A percentile compares a stretch with the other conserved stretches of the same genome.
These are phyloP conservation scores for Kodamaea kakaduensis DNA, from an alignment of 805 yeast species.

Conservation along the genomic window DNA sequence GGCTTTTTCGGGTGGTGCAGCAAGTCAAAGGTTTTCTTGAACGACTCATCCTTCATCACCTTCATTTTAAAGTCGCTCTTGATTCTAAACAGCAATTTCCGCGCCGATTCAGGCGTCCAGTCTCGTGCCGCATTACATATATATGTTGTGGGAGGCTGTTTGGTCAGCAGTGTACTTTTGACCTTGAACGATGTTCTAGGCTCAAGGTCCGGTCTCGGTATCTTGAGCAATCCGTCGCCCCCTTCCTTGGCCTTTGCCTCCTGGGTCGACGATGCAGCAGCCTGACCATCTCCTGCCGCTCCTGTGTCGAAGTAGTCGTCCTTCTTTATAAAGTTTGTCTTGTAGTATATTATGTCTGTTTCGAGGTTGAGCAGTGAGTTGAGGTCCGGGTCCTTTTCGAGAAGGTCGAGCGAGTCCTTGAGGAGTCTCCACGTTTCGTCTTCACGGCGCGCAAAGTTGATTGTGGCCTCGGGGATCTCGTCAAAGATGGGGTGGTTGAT, in stretches of 20 bases:
- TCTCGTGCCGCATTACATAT: constrained; percentile 38
- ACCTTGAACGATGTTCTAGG: constrained; percentile 11
- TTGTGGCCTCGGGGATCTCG: constrained; percentile 39
- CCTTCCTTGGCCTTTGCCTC: not conserved
- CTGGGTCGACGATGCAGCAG: constrained; percentile 1
- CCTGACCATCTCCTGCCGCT: constrained; percentile 7
- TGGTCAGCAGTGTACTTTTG: constrained; percentile 7
- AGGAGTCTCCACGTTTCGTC: constrained; percentile 29
- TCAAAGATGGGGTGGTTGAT: constrained; percentile 43
- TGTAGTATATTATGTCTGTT: constrained; percentile 41
- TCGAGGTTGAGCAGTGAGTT: constrained; percentile 35
- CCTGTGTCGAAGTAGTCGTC: constrained; percentile 23
- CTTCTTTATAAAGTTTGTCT: constrained; percentile 39
- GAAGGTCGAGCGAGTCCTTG: constrained; percentile 31
- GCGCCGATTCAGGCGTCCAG: constrained; percentile 33
- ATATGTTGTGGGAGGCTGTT: constrained; percentile 20
- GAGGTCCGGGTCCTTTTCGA: constrained; percentile 20
- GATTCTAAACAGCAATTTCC: constrained; percentile 21
- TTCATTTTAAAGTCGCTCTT: constrained; percentile 34
- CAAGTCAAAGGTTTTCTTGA: constrained; percentile 29
- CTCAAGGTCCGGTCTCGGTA: constrained; percentile 22
- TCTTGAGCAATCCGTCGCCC: constrained; percentile 5
- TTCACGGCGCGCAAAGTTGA: constrained; percentile 32
- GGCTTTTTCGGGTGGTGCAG: constrained; percentile 32
- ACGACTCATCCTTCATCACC: constrained; percentile 35